A percentile compares a stretch with the other conserved stretches of the same genome.
phyloP scores from a whole-genome alignment of 2,329 filamentous ascomycete species.

The Colletotrichum graminicola region DNA sequence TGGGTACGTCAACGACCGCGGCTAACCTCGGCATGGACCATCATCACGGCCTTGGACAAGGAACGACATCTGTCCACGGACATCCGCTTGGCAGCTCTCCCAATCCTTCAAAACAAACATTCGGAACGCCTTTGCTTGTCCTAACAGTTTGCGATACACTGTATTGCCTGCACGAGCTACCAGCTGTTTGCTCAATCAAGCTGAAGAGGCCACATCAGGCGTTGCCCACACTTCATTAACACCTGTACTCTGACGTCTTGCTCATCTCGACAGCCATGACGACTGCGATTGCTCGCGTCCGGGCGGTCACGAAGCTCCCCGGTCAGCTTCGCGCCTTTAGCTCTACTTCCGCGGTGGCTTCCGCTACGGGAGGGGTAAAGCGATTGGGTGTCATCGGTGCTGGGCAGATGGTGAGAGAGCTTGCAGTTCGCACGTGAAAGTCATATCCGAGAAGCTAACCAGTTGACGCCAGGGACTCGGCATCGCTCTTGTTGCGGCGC shows the following conservation, averaged over 20 bases:
- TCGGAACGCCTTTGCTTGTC: background rate
- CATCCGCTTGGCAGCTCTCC: constrained; percentile 16
- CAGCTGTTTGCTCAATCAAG: background rate
- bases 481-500: constrained; percentile 93
- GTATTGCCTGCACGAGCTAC: background rate
- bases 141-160: background rate
- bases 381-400: constrained; percentile 92
- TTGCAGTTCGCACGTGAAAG: constrained; percentile 52
- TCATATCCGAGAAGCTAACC: constrained; percentile 44
- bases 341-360: constrained; percentile 69
- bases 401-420: constrained; percentile 85
- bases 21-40: constrained; percentile 53
- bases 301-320: constrained; percentile 43
- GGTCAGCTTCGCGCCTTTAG: constrained; percentile 74
- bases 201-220: background rate
- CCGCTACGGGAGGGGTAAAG: constrained; percentile 76
- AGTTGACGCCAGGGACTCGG: constrained; percentile 78
- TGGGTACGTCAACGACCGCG: constrained; percentile 51
- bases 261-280: constrained; percentile 31
- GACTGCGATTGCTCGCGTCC: constrained; percentile 38
- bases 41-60: constrained; percentile 30
- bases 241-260: constrained; percentile 35
- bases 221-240: constrained; percentile 10
- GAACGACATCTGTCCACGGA: constrained; percentile 30
- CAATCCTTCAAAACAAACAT: constrained; percentile 24